Percentiles rank a stretch among this genome's conserved stretches.
Evolutionary conservation across 305 asterid species (phyloP).

Genomic region (Rubia tinctorum): DNA sequence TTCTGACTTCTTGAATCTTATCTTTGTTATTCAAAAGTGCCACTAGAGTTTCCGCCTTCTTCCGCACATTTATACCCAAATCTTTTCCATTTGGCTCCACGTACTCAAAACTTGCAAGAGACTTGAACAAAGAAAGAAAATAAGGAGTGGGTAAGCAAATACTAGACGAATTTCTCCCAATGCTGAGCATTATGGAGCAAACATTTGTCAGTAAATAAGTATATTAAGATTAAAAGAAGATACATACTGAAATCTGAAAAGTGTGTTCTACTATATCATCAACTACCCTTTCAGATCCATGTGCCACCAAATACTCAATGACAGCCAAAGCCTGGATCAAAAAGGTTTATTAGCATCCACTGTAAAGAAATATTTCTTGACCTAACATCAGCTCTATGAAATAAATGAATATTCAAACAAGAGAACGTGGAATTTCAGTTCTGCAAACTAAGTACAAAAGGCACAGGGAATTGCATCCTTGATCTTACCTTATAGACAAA

Average conservation of each 20-base stretch:
- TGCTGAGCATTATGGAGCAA: not conserved
- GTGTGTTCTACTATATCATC: conserved; percentile 93
- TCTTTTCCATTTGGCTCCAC: conserved; percentile 94
- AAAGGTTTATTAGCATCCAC: conserved; percentile 3
- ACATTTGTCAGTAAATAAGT: conserved; percentile 2
- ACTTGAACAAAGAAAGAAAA: conserved; percentile 36
- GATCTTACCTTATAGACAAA: conserved; percentile 78
- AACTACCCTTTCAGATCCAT: conserved; percentile 95
- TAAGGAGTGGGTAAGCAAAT: conserved; percentile 16
- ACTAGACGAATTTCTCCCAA: not conserved
- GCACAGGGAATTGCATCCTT: conserved; percentile 11
- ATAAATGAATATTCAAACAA: not conserved
- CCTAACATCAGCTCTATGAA: not conserved
- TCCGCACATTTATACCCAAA: conserved; percentile 86
- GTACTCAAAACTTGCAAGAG: conserved; percentile 87
- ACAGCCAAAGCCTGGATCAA: conserved; percentile 71
- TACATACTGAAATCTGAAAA: conserved; percentile 82
- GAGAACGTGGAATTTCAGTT: conserved; percentile 3
- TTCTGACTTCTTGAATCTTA: conserved; percentile 83
- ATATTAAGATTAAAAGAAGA: conserved; percentile 15
- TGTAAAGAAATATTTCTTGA: not conserved
- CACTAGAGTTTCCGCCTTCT: conserved; percentile 85
- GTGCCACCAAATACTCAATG: conserved; percentile 90
- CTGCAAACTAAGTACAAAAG: not conserved
- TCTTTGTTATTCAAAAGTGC: conserved; percentile 83